Base-by-base conservation (phyloP, 345 rosid species). In the Cardiospermum halicacabum region DNA sequence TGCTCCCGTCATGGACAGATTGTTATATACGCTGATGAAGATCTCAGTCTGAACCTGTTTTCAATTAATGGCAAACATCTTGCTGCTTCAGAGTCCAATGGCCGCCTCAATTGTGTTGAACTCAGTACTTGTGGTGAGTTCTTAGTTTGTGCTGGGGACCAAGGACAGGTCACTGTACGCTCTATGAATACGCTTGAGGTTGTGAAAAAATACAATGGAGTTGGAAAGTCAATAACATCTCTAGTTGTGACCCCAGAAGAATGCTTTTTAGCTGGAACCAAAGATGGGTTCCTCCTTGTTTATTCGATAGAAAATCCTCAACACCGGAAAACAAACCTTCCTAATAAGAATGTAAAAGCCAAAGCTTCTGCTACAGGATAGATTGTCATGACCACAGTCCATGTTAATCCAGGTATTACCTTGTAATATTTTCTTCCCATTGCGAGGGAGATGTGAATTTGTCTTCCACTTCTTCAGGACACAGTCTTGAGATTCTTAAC, bases 71-170 rank as follows among this genome's bases (percentile, higher is more conserved):
- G 98, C 15, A 93, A 93, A 71, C 94, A 83, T 77, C 89, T 93
- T 12, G 96, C 97, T 12, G 75, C 84, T 71, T 85, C 87, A 8
- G 97, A 93, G 80, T 93, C 97, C 69, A 89, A 85, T 19, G 97
- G 98, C 51, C 86, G 94, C 43, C 96, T 93, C 68, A 88, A 88
- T 78, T 88, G 96, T 77, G 79, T 88, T 65, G 96, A 88, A 75
- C 91, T 93, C 69, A 88, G 96, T 60, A 73, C 64, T 10, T 93
- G 98, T 28, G 98, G 96, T 50, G 90, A 88, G 73, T 90, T 88
- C 74, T 81, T 93, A 80, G 94, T 88, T 62, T 90, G 90, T 66
- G 96, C 92, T 0, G 96, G 97, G 62, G 98, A 92, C 88, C 98
- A 93, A 75, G 96, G 98, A 65, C 97, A 86, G 69, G 76, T 93